Percentiles rank a stretch among this genome's conserved stretches.
Conservation (phyloP, 176 grass and related monocot species). For the Areca catechu region DNA sequence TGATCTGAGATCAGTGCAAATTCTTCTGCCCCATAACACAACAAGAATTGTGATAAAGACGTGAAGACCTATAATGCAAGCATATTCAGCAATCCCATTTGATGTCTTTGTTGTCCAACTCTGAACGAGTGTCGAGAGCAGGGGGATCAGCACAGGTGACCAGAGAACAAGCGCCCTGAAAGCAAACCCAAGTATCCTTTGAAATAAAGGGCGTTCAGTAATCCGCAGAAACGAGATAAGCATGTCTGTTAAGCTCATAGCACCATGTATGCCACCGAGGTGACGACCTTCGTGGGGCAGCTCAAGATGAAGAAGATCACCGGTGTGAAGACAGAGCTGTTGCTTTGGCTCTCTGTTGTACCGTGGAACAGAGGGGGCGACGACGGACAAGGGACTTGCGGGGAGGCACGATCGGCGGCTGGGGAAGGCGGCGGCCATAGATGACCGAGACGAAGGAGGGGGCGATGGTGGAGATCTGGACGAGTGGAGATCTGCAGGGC, state of each 20-base stretch:
- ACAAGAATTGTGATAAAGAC: constrained; percentile 67
- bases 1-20: too few species aligned
- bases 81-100: constrained; percentile 59
- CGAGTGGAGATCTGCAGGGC: too few species aligned
- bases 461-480: too few species aligned
- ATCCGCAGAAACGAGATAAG: constrained; percentile 89
- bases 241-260: constrained; percentile 80
- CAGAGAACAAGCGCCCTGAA: constrained; percentile 81
- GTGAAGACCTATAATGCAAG: constrained; percentile 65
- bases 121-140: constrained; percentile 76
- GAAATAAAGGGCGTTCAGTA: constrained; percentile 65
- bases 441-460: too few species aligned
- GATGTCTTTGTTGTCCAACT: constrained; percentile 64
- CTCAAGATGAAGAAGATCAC: too few species aligned
- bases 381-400: too few species aligned
- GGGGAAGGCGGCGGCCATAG: too few species aligned
- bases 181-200: constrained; percentile 74
- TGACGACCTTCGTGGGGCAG: too few species aligned
- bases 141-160: constrained; percentile 87
- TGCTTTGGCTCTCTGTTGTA: too few species aligned
- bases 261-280: constrained; percentile 91
- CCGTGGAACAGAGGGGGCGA: too few species aligned
- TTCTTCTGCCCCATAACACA: constrained; percentile 91
- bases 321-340: too few species aligned
- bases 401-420: too few species aligned